phyloP scores from a whole-genome alignment of 1,139 yeast genomes.

The Sugiyamaella xylanicola region DNA sequence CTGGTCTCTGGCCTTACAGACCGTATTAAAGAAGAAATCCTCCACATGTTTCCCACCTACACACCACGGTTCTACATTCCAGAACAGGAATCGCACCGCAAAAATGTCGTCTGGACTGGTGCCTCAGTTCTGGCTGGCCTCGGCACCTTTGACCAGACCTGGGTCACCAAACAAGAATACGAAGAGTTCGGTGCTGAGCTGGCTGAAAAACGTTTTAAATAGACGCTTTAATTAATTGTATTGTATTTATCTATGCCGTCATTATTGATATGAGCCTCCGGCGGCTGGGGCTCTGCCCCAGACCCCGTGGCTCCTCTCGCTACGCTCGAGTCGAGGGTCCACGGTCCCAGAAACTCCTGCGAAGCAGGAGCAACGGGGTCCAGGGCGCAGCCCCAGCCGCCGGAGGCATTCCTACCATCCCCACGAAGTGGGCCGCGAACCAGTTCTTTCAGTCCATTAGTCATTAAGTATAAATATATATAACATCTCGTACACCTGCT shows the following conservation, averaged over 20 bases:
- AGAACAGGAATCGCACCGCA: conserved; percentile 78
- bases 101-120: conserved; percentile 90
- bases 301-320: conserved; percentile 7
- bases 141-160: conserved; percentile 93
- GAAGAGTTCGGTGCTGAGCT: conserved; percentile 89
- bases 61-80: conserved; percentile 72
- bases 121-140: conserved; percentile 89
- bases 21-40: conserved; percentile 72
- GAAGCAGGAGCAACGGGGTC: background rate
- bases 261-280: no score
- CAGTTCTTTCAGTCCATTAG: background rate
- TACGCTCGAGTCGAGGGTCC: background rate
- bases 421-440: background rate
- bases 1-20: conserved; percentile 82
- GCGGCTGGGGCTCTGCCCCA: conserved; percentile 15
- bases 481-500: background rate
- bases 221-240: conserved; percentile 17
- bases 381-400: background rate
- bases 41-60: conserved; percentile 61
- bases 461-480: conserved; percentile 2
- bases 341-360: background rate
- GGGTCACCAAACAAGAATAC: conserved; percentile 91
- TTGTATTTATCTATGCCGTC: conserved; percentile 1
- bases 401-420: background rate
- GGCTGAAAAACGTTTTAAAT: conserved; percentile 45